phyloP scores from a whole-genome alignment of 2,329 filamentous ascomycete genomes.

The Monilinia laxa region DNA sequence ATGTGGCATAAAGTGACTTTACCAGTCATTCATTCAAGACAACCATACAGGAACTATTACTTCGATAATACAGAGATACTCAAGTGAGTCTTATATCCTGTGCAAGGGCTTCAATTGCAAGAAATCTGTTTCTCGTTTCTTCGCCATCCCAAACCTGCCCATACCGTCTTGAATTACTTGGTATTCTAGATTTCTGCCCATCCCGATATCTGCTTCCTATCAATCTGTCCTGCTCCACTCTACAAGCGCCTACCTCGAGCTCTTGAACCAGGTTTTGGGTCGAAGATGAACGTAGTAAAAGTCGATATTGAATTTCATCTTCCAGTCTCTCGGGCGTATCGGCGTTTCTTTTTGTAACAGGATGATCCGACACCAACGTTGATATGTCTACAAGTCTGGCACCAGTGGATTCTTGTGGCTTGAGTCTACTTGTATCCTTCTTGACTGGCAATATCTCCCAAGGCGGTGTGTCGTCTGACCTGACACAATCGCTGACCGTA shows the following conservation, averaged over 20 bases:
- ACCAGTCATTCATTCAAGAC: not conserved
- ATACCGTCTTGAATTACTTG: not conserved
- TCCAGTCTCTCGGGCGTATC: no score
- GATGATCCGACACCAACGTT: not conserved
- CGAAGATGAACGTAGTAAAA: not conserved
- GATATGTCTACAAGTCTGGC: constrained; percentile 3
- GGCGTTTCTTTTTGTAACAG: not conserved
- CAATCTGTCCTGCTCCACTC: not conserved
- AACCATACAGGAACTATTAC: not conserved
- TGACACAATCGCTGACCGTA: not conserved
- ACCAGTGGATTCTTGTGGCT: not conserved
- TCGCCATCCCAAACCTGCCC: constrained; percentile 9
- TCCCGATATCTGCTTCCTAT: not conserved
- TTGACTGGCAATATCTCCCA: not conserved
- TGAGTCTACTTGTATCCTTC: not conserved
- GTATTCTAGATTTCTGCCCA: not conserved
- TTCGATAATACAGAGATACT: not conserved
- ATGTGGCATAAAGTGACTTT: not conserved
- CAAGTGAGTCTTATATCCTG: not conserved
- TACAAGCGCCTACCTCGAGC: not conserved
- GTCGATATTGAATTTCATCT: not conserved
- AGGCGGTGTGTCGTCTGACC: not conserved
- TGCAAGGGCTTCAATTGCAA: not conserved
- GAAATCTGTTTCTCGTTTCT: not conserved
- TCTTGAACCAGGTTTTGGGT: not conserved